Base-by-base conservation (phyloP, 2,329 filamentous ascomycete genomes). In the Biscogniauxia sp. region DNA sequence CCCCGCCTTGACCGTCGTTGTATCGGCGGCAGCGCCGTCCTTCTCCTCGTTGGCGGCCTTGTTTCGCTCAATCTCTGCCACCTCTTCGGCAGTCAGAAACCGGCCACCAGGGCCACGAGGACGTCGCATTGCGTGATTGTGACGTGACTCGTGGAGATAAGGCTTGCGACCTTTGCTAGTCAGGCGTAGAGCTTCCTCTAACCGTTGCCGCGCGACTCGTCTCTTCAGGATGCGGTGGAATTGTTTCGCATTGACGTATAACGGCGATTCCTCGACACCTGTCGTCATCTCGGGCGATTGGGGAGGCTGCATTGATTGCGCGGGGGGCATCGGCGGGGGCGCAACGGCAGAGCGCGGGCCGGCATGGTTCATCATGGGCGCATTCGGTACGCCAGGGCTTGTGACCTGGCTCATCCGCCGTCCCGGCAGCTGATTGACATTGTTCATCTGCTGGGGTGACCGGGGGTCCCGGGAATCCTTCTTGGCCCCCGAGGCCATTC, bases 181-280 rank as follows among this genome's bases (percentile, higher is more conserved):
- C 60, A 98, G 80, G 51, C 95, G 87, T 51, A 99, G 79, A 58
- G 93, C 91, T 75, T 99, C 95, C 75, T 99, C 95, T 17, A 99
- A 82, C 74, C 92, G 92, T 76, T 98, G 95, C 37, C 95, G 86
- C 6, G 95, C 95, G 65, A 98, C 92, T 61, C 95, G 87, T 60
- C 95, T 86, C 81, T 99, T 98, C 58, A 99, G 78, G 54, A 99
- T 99, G 25, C 95, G 90, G 74, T 99, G 95, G 69, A 99, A 99
- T 72, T 99, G 95, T 76, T 99, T 99, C 5, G 95, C 95, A 71
- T 99, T 99, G 71, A 99, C 95, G 69, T 99, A 99, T 0, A 99
- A 81, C 0, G 95, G 95, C 0, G 94, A 94, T 73, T 99, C 95
- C 74, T 98, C 95, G 15, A 84, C 84, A 15, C 84, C 82, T 2